Evolutionary conservation across 768 basidiomycete species (phyloP).

Genomic region (Tylopilus cervinicoccineus): DNA sequence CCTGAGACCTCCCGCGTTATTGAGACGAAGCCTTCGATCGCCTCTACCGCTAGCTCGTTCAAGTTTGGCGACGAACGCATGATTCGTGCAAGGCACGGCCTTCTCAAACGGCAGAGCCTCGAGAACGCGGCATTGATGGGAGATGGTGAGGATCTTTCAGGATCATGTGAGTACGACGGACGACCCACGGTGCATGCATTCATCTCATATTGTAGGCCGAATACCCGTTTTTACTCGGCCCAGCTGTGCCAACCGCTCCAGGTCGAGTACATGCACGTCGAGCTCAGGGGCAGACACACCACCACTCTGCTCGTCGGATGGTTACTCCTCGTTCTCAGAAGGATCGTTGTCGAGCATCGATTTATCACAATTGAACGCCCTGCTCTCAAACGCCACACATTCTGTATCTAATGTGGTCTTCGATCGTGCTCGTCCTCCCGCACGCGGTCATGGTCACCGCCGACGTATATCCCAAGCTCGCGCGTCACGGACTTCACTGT

Average conservation of each 20-base stretch:
- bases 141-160: conserved; percentile 56
- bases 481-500: conserved; percentile 63
- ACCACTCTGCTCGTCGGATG: conserved; percentile 65
- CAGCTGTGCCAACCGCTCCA: conserved; percentile 44
- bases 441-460: conserved; percentile 64
- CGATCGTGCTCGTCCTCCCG: conserved; percentile 38
- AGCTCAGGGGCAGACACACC: conserved; percentile 70
- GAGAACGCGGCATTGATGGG: conserved; percentile 64
- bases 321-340: conserved; percentile 59
- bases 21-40: conserved; percentile 59
- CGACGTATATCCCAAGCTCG: conserved; percentile 64
- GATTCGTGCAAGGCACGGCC: conserved; percentile 58
- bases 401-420: conserved; percentile 44
- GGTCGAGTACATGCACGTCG: conserved; percentile 66
- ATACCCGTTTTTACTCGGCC: conserved; percentile 64
- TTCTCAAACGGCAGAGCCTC: conserved; percentile 61
- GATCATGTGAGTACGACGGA: conserved; percentile 43
- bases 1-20: conserved; percentile 44
- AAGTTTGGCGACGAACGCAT: conserved; percentile 67
- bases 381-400: conserved; percentile 53
- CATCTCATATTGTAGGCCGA: conserved; percentile 32
- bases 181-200: neutral
- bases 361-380: conserved; percentile 52
- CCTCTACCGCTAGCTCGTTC: conserved; percentile 52
- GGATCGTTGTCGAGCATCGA: conserved; percentile 80